These are phyloP conservation scores for Aegilops longissima DNA, from an alignment of 176 grass and related monocot species.

Conservation along the genomic window DNA sequence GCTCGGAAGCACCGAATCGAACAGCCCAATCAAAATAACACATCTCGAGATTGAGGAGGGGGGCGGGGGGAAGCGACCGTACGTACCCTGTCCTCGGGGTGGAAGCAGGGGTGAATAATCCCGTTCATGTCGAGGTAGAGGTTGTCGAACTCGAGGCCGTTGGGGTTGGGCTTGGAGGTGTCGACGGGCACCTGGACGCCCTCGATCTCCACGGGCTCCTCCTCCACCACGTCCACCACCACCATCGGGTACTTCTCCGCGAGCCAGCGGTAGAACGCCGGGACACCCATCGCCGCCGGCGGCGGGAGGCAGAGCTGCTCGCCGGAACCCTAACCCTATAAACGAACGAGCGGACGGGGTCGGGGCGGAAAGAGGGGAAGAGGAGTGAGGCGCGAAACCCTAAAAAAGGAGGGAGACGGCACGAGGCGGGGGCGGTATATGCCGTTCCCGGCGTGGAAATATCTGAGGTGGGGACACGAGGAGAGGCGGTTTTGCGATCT, in stretches of 20 bases:
- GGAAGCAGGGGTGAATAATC: conserved; percentile 61
- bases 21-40: neutral
- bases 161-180: conserved; percentile 89
- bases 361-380: neutral
- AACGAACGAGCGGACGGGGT: neutral
- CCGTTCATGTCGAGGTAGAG: conserved; percentile 64
- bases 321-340: conserved; percentile 49
- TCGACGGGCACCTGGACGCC: conserved; percentile 81
- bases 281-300: conserved; percentile 66
- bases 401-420: conserved; percentile 15
- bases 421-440: neutral
- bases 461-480: neutral
- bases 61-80: neutral
- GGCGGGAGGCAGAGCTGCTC: neutral
- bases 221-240: conserved; percentile 92
- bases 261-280: conserved; percentile 95
- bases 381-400: conserved; percentile 38
- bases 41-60: neutral
- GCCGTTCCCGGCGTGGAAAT: conserved; percentile 2
- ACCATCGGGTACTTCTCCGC: conserved; percentile 99
- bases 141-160: conserved; percentile 60
- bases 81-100: conserved; percentile 58
- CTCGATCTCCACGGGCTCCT: conserved; percentile 87
- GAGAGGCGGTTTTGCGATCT: conserved; percentile 12
- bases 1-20: neutral